A percentile compares a stretch with the other conserved stretches of the same genome.
These are phyloP conservation scores for Salvia hispanica DNA, from an alignment of 257 asterid genomes.

Conservation along the genomic window DNA sequence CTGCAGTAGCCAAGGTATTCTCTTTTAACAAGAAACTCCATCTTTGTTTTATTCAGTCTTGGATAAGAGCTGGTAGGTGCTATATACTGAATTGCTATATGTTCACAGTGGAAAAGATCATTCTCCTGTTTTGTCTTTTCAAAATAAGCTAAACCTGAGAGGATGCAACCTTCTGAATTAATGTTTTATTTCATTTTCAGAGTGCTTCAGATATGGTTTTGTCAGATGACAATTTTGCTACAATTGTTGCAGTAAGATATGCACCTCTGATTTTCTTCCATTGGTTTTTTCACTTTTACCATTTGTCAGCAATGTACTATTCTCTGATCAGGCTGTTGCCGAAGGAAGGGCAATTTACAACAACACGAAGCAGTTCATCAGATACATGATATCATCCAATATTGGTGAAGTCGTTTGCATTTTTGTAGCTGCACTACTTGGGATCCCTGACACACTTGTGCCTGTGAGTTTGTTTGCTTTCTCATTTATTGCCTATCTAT, in stretches of 20 bases:
- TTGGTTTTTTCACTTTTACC: constrained; percentile 22
- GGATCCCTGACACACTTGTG: constrained; percentile 97
- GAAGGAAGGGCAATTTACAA: constrained; percentile 98
- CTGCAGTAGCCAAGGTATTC: constrained; percentile 97
- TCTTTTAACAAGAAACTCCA: not conserved
- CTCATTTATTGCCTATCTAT: constrained; percentile 18
- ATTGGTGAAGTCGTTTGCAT: constrained; percentile 99
- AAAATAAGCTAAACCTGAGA: constrained; percentile 25
- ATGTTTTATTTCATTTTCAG: constrained; percentile 57
- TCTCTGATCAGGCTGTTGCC: constrained; percentile 84
- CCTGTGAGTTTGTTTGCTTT: constrained; percentile 67
- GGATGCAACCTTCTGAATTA: constrained; percentile 27
- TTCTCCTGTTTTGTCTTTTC: not conserved
- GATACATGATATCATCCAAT: constrained; percentile 98
- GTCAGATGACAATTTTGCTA: constrained; percentile 97
- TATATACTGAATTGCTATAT: constrained; percentile 16
- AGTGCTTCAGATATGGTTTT: constrained; percentile 99
- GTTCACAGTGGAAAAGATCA: constrained; percentile 12
- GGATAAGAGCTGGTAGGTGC: constrained; percentile 8
- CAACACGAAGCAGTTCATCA: constrained; percentile 92
- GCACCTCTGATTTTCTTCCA: constrained; percentile 21
- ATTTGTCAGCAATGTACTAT: constrained; percentile 22
- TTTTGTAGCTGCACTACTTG: constrained; percentile 96
- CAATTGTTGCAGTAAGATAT: constrained; percentile 91
- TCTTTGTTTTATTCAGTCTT: constrained; percentile 5